Evolutionary conservation across 352 stramenopile species (phyloP).

Genomic region (Globisporangium uncinulatum): DNA sequence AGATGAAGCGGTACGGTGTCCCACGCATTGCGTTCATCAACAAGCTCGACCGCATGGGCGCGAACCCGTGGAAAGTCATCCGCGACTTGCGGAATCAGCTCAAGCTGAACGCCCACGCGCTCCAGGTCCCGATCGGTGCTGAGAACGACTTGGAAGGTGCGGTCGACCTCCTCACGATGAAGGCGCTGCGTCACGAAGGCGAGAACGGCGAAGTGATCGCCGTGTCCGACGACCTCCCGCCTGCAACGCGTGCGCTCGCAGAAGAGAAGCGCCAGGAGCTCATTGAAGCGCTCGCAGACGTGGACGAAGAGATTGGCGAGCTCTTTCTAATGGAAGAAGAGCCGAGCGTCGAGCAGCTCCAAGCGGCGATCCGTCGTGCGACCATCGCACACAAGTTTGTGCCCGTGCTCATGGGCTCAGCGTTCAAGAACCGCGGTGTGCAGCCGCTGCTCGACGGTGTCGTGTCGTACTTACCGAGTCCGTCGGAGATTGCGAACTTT

Average conservation of each 20-base stretch:
- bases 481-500: slow-evolving; percentile 93
- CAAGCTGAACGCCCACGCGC: slow-evolving; percentile 94
- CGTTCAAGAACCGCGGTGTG: slow-evolving; percentile 97
- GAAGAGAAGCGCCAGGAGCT: slow-evolving; percentile 92
- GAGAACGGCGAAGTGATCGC: slow-evolving; percentile 86
- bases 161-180: slow-evolving; percentile 94
- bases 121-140: slow-evolving; percentile 97
- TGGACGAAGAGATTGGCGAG: slow-evolving; percentile 98
- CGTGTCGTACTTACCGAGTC: slow-evolving; percentile 95
- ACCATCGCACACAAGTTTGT: slow-evolving; percentile 98
- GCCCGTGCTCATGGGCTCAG: slow-evolving; percentile 98
- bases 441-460: slow-evolving; percentile 99
- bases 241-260: slow-evolving; percentile 73
- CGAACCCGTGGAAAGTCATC: slow-evolving; percentile 95
- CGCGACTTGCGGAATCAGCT: slow-evolving; percentile 93
- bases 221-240: slow-evolving; percentile 87
- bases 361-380: slow-evolving; percentile 91
- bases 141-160: slow-evolving; percentile 94
- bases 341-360: slow-evolving; percentile 87
- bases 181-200: slow-evolving; percentile 90
- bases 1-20: slow-evolving; percentile 99
- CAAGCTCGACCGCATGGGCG: slow-evolving; percentile 98
- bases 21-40: slow-evolving; percentile 99
- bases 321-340: slow-evolving; percentile 99
- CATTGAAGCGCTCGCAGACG: slow-evolving; percentile 94